Evolutionary conservation across 1,284 basidiomycete species (phyloP).

Genomic region (Polyporus tsugae): DNA sequence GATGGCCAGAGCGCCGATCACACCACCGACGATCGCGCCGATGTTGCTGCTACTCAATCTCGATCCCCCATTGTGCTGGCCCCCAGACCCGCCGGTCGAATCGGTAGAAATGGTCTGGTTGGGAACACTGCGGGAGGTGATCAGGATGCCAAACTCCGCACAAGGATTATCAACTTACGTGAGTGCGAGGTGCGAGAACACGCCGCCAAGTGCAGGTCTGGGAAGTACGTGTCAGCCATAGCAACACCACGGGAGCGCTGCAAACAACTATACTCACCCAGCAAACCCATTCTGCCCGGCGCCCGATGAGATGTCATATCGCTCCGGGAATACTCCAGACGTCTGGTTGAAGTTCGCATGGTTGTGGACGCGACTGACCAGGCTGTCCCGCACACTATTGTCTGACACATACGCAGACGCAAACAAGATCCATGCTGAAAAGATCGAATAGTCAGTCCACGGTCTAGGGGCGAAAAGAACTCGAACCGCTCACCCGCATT

Average conservation of each 20-base stretch:
- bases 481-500: slow-evolving; percentile 24
- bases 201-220: slow-evolving; percentile 34
- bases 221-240: neutral
- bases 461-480: neutral
- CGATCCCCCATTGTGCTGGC: neutral
- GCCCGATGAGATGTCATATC: slow-evolving; percentile 30
- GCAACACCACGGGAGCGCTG: neutral
- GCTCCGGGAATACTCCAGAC: slow-evolving; percentile 30
- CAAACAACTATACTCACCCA: slow-evolving; percentile 24
- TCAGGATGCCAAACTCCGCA: neutral
- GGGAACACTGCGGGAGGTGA: slow-evolving; percentile 21
- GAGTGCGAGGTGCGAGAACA: slow-evolving; percentile 37
- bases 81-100: neutral
- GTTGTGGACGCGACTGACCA: slow-evolving; percentile 36
- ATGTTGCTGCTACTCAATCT: neutral
- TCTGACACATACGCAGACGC: slow-evolving; percentile 37
- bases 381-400: slow-evolving; percentile 27
- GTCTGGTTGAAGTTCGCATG: slow-evolving; percentile 35
- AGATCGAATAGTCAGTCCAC: neutral
- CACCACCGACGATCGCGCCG: slow-evolving; percentile 33
- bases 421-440: slow-evolving; percentile 38
- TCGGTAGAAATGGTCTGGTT: slow-evolving; percentile 29
- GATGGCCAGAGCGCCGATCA: slow-evolving; percentile 27
- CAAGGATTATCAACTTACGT: slow-evolving; percentile 22
- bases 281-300: slow-evolving; percentile 20